Conservation (phyloP, 2,329 filamentous ascomycete genomes). For the Arthrobotrys sinensis region DNA sequence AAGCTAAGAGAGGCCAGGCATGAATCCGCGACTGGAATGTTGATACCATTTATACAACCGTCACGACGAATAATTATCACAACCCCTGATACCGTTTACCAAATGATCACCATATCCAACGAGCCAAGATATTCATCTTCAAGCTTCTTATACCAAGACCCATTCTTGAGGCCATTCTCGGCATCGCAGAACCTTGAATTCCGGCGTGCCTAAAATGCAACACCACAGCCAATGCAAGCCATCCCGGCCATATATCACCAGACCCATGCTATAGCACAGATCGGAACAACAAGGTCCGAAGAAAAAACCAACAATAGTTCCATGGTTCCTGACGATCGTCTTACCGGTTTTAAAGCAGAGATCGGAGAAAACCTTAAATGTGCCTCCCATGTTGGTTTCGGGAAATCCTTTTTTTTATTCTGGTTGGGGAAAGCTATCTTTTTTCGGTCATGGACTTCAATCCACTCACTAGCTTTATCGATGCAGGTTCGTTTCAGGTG, state of each 20-base stretch:
- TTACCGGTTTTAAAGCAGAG: conserved; percentile 19
- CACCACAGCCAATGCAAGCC: conserved; percentile 26
- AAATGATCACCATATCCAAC: neutral
- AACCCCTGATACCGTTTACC: conserved; percentile 3
- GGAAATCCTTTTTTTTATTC: neutral
- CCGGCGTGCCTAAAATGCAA: conserved; percentile 55
- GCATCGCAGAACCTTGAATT: conserved; percentile 40
- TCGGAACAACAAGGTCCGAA: conserved; percentile 48
- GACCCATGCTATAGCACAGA: neutral
- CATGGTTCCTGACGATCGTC: conserved; percentile 39
- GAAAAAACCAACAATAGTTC: conserved; percentile 9
- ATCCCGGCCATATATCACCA: conserved; percentile 16
- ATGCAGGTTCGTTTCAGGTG: conserved; percentile 22
- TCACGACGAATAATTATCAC: neutral
- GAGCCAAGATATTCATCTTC: conserved; percentile 24
- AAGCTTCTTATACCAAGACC: conserved; percentile 22
- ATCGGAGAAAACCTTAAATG: conserved; percentile 43
- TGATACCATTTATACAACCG: neutral
- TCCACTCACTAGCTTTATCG: neutral
- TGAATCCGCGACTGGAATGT: neutral
- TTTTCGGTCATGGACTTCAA: neutral
- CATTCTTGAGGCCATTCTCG: conserved; percentile 49
- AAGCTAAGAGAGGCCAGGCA: too few species aligned
- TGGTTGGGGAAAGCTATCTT: neutral
- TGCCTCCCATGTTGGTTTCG: neutral